A percentile compares a stretch with the other conserved stretches of the same genome.
Conservation (phyloP, 1,284 basidiomycete species). For the Malassezia arunalokei region DNA sequence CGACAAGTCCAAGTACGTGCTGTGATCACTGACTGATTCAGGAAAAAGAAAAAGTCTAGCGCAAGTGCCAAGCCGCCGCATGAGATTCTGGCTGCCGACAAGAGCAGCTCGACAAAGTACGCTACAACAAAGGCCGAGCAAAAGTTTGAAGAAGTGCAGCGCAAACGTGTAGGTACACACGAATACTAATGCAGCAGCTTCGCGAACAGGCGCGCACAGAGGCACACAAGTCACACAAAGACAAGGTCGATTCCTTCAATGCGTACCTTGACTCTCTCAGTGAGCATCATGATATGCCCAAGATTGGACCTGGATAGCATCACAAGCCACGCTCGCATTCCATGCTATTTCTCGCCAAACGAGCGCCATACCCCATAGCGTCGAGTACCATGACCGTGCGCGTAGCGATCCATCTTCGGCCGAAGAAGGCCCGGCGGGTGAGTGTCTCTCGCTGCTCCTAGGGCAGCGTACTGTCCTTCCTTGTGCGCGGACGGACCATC, state of each 20-base stretch:
- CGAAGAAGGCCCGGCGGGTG: not conserved
- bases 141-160: slow-evolving; percentile 73
- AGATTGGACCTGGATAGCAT: slow-evolving; percentile 51
- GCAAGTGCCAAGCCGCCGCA: not conserved
- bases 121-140: slow-evolving; percentile 75
- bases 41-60: slow-evolving; percentile 27
- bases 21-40: not conserved
- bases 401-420: not conserved
- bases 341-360: too few species aligned
- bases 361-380: too few species aligned
- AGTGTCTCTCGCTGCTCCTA: too few species aligned
- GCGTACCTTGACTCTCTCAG: slow-evolving; percentile 71
- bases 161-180: slow-evolving; percentile 58
- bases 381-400: too few species aligned
- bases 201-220: slow-evolving; percentile 58
- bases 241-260: slow-evolving; percentile 76
- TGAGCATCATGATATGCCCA: slow-evolving; percentile 87
- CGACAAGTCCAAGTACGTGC: not conserved
- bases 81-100: not conserved
- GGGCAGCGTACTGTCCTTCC: not conserved
- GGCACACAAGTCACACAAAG: slow-evolving; percentile 82
- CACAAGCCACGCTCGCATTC: too few species aligned
- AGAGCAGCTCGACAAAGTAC: slow-evolving; percentile 24
- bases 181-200: not conserved
- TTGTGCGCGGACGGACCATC: slow-evolving; percentile 11